Percentiles rank a stretch among this genome's conserved stretches.
These are phyloP conservation scores for Carex scoparia DNA, from an alignment of 176 grass and related monocot species.

Conservation along the genomic window DNA sequence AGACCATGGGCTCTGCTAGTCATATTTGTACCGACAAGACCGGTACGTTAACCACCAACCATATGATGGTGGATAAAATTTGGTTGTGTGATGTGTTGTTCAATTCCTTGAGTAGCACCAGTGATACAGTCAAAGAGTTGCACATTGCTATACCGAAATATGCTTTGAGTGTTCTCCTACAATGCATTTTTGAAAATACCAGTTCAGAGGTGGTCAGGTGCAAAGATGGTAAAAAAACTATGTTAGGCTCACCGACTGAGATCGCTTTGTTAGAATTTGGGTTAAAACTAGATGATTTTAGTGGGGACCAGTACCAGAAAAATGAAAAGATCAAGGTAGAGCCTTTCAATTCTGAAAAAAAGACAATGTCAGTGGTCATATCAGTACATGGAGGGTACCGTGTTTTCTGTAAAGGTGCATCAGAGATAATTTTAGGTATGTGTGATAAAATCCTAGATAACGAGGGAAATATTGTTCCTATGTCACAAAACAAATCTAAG, in stretches of 20 bases:
- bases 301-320: constrained; percentile 32
- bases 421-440: constrained; percentile 69
- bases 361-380: constrained; percentile 87
- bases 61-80: constrained; percentile 79
- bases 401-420: constrained; percentile 75
- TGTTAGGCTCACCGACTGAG: constrained; percentile 81
- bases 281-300: constrained; percentile 44
- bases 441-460: constrained; percentile 45
- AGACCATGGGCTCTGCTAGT: constrained; percentile 90
- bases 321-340: constrained; percentile 53
- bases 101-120: constrained; percentile 31
- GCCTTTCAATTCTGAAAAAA: constrained; percentile 88
- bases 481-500: constrained; percentile 39
- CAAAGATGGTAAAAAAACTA: constrained; percentile 51
- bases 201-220: constrained; percentile 62
- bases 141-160: constrained; percentile 45
- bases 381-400: constrained; percentile 55
- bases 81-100: constrained; percentile 55
- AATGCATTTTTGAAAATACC: constrained; percentile 89
- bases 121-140: constrained; percentile 29
- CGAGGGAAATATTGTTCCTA: constrained; percentile 38
- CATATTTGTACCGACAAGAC: constrained; percentile 96
- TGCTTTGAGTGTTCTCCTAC: constrained; percentile 41
- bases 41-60: constrained; percentile 90
- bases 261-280: constrained; percentile 77